phyloP scores from a whole-genome alignment of 768 basidiomycete genomes.

The Xerocomellus chrysenteron region DNA sequence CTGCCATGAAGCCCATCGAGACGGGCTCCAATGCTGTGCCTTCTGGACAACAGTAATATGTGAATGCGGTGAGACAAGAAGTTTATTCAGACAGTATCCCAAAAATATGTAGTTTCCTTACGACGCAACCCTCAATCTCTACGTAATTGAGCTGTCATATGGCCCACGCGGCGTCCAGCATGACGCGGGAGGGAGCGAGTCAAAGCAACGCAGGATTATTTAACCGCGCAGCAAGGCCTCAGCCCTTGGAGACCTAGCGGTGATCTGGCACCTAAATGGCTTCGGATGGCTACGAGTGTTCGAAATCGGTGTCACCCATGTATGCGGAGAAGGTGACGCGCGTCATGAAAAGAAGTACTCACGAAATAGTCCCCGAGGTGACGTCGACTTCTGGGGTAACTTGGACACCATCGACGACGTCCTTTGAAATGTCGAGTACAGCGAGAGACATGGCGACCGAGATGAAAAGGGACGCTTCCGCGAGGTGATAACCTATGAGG shows the following conservation, averaged over 20 bases:
- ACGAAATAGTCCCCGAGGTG: constrained; percentile 48
- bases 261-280: constrained; percentile 56
- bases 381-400: constrained; percentile 44
- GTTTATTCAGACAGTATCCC: background rate
- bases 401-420: constrained; percentile 39
- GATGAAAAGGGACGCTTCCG: constrained; percentile 28
- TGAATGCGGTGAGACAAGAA: constrained; percentile 32
- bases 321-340: too few relatives aligned
- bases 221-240: constrained; percentile 6
- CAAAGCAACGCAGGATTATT: background rate
- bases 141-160: background rate
- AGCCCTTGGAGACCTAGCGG: constrained; percentile 48
- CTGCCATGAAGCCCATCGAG: constrained; percentile 91
- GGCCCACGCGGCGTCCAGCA: background rate
- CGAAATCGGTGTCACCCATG: background rate
- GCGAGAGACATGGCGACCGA: constrained; percentile 41
- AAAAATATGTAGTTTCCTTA: background rate
- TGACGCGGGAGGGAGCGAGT: background rate
- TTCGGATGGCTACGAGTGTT: constrained; percentile 40
- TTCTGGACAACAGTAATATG: constrained; percentile 16
- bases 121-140: background rate
- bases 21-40: constrained; percentile 38
- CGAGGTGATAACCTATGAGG: constrained; percentile 29
- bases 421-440: constrained; percentile 43
- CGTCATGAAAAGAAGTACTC: constrained; percentile 2